phyloP scores from a whole-genome alignment of 1,284 basidiomycete genomes.

The Agaricales sp. region DNA sequence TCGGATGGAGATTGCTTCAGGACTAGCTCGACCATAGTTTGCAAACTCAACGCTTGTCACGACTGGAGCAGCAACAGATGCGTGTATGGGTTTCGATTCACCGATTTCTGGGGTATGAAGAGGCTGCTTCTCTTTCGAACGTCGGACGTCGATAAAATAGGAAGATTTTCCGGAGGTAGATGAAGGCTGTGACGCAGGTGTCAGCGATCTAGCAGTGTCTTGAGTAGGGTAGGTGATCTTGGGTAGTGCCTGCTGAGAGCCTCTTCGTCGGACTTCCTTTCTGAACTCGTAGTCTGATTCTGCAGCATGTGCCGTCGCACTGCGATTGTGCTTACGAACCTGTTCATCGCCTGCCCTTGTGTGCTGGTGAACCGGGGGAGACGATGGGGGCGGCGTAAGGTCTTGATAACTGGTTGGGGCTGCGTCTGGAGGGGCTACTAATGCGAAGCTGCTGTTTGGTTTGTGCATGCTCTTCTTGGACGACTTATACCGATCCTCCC shows the following conservation, averaged over 20 bases:
- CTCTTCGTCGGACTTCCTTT: background rate
- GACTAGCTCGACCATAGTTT: conserved; percentile 19
- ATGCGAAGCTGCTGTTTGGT: background rate
- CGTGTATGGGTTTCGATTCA: conserved; percentile 41
- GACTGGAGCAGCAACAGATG: conserved; percentile 49
- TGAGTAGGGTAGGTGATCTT: background rate
- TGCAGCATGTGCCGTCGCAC: background rate
- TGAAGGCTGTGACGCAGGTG: background rate
- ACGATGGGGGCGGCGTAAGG: background rate
- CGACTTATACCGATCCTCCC: background rate
- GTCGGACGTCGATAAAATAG: background rate
- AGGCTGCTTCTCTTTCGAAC: background rate
- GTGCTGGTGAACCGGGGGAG: background rate
- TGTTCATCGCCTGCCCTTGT: background rate
- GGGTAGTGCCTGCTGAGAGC: background rate
- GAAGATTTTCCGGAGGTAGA: background rate
- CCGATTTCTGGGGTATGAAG: conserved; percentile 46
- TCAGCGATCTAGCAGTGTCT: background rate
- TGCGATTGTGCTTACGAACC: background rate
- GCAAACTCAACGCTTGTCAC: conserved; percentile 31
- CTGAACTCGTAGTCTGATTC: background rate
- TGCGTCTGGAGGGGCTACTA: background rate
- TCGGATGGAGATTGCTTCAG: conserved; percentile 17
- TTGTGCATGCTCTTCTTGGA: background rate
- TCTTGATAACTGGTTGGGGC: background rate